Conservation (phyloP, 371 early-diverging fungal genomes). For the Globomyces sp. region DNA sequence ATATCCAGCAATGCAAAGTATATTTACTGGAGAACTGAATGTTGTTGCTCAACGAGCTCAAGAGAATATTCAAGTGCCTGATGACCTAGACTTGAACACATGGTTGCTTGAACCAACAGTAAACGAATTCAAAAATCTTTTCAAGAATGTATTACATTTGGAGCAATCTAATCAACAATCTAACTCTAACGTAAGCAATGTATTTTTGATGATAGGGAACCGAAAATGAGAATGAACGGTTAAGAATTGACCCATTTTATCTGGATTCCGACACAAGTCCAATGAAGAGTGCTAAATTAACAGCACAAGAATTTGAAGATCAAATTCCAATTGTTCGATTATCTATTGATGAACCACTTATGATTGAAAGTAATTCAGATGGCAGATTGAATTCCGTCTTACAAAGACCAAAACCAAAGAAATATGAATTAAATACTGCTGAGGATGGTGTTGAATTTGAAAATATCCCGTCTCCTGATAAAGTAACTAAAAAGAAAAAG, state of each 20-base stretch:
- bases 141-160: neutral
- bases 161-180: neutral
- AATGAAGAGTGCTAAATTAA: neutral
- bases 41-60: slow-evolving; percentile 93
- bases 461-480: neutral
- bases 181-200: no score
- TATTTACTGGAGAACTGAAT: slow-evolving; percentile 82
- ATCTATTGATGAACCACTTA: neutral
- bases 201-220: neutral
- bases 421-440: slow-evolving; percentile 7
- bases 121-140: slow-evolving; percentile 44
- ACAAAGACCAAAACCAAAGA: neutral
- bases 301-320: slow-evolving; percentile 17
- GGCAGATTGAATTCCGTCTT: slow-evolving; percentile 9
- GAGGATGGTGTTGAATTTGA: neutral
- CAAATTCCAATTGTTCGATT: slow-evolving; percentile 7
- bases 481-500: slow-evolving; percentile 2
- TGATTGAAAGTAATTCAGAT: neutral
- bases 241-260: neutral
- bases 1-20: slow-evolving; percentile 46
- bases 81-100: slow-evolving; percentile 80
- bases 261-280: neutral
- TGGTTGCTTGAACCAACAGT: slow-evolving; percentile 57
- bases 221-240: neutral
- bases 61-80: slow-evolving; percentile 82